Conservation (phyloP, 305 asterid genomes). For the Andrographis paniculata region DNA sequence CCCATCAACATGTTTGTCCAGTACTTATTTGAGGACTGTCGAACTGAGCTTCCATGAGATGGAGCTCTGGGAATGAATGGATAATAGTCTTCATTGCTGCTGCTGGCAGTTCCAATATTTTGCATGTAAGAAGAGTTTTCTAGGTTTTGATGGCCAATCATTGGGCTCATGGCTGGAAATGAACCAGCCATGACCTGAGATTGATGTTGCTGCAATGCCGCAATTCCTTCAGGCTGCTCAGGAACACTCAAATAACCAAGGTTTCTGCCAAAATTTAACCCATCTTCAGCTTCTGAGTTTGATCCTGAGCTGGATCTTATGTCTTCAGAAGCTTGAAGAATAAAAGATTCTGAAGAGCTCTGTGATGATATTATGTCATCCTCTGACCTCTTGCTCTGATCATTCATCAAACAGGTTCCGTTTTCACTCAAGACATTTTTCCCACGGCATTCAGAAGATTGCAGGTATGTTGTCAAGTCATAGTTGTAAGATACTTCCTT, state of each 20-base stretch:
- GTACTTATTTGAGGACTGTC: constrained; percentile 22
- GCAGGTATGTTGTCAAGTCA: constrained; percentile 35
- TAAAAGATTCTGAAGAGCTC: constrained; percentile 64
- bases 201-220: constrained; percentile 33
- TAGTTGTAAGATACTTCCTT: constrained; percentile 28
- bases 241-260: constrained; percentile 23
- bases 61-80: constrained; percentile 24
- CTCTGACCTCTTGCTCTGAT: constrained; percentile 30
- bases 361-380: constrained; percentile 74
- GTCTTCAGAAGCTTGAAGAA: constrained; percentile 59
- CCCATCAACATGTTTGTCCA: constrained; percentile 34
- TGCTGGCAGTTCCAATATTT: constrained; percentile 17
- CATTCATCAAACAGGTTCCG: constrained; percentile 22
- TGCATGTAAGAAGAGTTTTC: constrained; percentile 26
- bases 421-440: constrained; percentile 24
- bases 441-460: too few relatives aligned
- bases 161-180: neutral
- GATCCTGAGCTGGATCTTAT: constrained; percentile 75
- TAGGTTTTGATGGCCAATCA: constrained; percentile 31
- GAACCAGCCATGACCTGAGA: constrained; percentile 21
- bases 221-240: constrained; percentile 32
- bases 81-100: constrained; percentile 20
- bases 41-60: constrained; percentile 22
- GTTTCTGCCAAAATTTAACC: constrained; percentile 33
- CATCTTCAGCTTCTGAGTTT: constrained; percentile 67